Percentiles rank a stretch among this genome's conserved stretches.
These are phyloP conservation scores for Mucor racemosus DNA, from an alignment of 371 early-diverging fungal species.

Conservation along the genomic window DNA sequence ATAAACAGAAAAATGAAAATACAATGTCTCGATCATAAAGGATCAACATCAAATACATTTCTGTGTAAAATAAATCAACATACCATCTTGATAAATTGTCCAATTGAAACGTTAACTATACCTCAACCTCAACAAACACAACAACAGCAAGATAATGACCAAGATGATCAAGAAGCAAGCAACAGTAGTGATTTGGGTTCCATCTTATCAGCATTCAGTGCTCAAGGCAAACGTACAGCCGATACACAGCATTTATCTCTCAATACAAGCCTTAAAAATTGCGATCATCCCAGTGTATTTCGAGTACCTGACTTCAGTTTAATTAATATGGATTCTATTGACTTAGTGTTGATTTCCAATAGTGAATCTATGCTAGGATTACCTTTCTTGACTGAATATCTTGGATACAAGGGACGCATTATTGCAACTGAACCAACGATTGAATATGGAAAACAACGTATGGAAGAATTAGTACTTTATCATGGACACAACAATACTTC, in stretches of 20 bases:
- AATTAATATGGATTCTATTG: conserved; percentile 65
- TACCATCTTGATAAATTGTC: conserved; percentile 47
- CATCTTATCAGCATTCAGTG: conserved; percentile 18
- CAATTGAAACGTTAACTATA: conserved; percentile 36
- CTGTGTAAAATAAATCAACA: conserved; percentile 42
- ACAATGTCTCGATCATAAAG: conserved; percentile 42
- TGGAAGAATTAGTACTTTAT: conserved; percentile 68
- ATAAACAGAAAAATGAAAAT: conserved; percentile 30
- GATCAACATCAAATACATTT: conserved; percentile 37
- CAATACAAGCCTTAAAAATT: conserved; percentile 14
- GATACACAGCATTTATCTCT: conserved; percentile 25
- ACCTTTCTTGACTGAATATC: conserved; percentile 85
- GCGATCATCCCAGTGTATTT: conserved; percentile 44
- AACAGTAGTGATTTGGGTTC: conserved; percentile 17
- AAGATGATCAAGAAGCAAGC: background rate
- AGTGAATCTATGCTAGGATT: conserved; percentile 75
- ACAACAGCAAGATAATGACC: conserved; percentile 2
- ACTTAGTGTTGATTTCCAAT: conserved; percentile 80
- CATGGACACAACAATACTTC: conserved; percentile 46
- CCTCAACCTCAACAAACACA: conserved; percentile 3
- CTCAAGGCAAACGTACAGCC: conserved; percentile 26
- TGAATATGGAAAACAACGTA: conserved; percentile 43
- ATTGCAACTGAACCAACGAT: conserved; percentile 19
- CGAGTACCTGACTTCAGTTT: conserved; percentile 55
- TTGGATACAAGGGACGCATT: conserved; percentile 75